These are phyloP conservation scores for Fusarium poae DNA, from an alignment of 2,329 filamentous ascomycete species.

Conservation along the genomic window DNA sequence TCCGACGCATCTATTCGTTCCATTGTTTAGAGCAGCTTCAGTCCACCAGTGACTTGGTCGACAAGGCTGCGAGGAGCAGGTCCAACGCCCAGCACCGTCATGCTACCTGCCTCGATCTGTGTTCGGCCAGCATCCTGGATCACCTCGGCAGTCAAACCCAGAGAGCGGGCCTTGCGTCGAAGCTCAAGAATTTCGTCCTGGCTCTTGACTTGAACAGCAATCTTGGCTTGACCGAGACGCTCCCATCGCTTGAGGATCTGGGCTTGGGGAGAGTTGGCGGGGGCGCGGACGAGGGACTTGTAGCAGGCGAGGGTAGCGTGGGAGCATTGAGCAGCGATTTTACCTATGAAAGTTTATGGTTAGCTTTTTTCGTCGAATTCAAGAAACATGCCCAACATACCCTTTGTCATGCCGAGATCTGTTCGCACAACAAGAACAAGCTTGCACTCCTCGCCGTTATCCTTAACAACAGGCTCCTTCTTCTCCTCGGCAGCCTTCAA, in stretches of 20 bases:
- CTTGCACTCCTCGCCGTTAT: slow-evolving; percentile 85
- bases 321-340: slow-evolving; percentile 94
- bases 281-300: slow-evolving; percentile 78
- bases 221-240: slow-evolving; percentile 86
- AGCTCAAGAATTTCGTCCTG: slow-evolving; percentile 83
- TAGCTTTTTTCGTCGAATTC: background rate
- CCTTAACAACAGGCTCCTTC: slow-evolving; percentile 54
- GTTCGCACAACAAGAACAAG: slow-evolving; percentile 92
- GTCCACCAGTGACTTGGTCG: slow-evolving; percentile 84
- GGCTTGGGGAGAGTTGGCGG: slow-evolving; percentile 66
- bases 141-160: slow-evolving; percentile 89
- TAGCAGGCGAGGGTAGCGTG: slow-evolving; percentile 99
- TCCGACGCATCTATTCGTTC: background rate
- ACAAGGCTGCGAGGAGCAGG: slow-evolving; percentile 88
- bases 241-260: slow-evolving; percentile 87
- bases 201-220: slow-evolving; percentile 88
- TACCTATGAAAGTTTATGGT: slow-evolving; percentile 69
- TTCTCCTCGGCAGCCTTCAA: slow-evolving; percentile 60
- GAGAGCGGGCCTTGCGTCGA: slow-evolving; percentile 82
- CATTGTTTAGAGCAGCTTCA: slow-evolving; percentile 79
- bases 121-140: slow-evolving; percentile 97
- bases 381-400: slow-evolving; percentile 61
- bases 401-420: slow-evolving; percentile 97
- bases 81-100: slow-evolving; percentile 89
- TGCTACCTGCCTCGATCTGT: slow-evolving; percentile 93